These are phyloP conservation scores for Parastagonospora nodorum DNA, from an alignment of 2,329 filamentous ascomycete species.

Conservation along the genomic window DNA sequence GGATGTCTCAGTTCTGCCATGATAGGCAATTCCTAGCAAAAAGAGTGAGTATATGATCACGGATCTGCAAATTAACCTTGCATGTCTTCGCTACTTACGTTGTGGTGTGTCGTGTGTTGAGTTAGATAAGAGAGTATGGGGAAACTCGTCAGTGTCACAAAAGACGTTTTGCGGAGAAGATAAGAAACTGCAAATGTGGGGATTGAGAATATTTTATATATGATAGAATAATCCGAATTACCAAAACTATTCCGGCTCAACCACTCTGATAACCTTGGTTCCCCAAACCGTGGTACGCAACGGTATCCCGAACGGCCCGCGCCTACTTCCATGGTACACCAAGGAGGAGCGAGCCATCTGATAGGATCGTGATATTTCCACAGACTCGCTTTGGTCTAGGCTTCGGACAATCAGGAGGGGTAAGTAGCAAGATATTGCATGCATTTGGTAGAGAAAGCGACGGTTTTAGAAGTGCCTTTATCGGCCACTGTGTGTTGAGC, in stretches of 20 bases:
- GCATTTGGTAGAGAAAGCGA: not conserved
- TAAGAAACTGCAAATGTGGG: not conserved
- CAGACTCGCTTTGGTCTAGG: not conserved
- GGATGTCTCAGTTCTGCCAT: slow-evolving; percentile 8
- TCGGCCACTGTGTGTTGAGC: no score
- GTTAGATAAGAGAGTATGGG: not conserved
- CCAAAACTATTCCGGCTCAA: not conserved
- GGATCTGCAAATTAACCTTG: not conserved
- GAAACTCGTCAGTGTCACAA: not conserved
- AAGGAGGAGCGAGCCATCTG: not conserved
- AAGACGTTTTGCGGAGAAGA: not conserved
- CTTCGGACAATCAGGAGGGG: not conserved
- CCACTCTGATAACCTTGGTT: not conserved
- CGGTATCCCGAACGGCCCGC: not conserved
- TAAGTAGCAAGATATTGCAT: not conserved
- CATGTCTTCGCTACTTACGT: no score
- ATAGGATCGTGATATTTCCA: not conserved
- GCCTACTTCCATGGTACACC: slow-evolving; percentile 9
- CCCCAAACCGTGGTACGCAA: not conserved
- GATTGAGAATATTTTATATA: no score
- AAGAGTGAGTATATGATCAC: not conserved
- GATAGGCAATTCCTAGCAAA: not conserved
- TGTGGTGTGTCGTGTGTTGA: not conserved
- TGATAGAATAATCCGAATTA: no score
- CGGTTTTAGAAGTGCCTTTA: no score